These are phyloP conservation scores for Wickerhamiella galacta DNA, from an alignment of 805 yeast species.

Conservation along the genomic window DNA sequence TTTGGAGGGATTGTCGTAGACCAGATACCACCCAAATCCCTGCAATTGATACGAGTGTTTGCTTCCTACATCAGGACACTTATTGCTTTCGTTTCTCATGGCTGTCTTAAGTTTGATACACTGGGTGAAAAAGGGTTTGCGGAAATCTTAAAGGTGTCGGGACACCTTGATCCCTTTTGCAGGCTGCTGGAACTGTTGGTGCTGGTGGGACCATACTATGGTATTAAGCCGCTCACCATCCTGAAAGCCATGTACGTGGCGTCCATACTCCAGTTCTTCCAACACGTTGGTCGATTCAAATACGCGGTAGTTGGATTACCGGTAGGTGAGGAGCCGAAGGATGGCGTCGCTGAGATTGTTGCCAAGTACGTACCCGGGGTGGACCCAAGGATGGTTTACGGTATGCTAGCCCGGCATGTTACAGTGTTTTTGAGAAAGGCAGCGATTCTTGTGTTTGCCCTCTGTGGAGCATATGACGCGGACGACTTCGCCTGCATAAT, in stretches of 20 bases:
- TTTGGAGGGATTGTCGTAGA: constrained; percentile 31
- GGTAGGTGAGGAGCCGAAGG: background rate
- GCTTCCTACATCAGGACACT: constrained; percentile 11
- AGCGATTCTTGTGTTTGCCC: constrained; percentile 10
- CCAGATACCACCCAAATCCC: constrained; percentile 22
- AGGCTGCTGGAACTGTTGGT: background rate
- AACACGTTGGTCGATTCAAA: background rate
- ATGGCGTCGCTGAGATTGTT: background rate
- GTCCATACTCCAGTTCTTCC: background rate
- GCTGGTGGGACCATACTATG: background rate
- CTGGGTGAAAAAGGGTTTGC: no score
- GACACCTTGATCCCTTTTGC: constrained; percentile 4
- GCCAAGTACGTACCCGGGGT: background rate
- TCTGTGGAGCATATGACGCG: constrained; percentile 14
- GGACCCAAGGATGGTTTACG: constrained; percentile 7
- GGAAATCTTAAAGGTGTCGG: no score
- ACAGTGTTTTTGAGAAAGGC: constrained; percentile 11
- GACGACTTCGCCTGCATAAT: constrained; percentile 13
- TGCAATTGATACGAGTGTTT: constrained; percentile 12
- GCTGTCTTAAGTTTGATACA: no score
- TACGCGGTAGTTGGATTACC: background rate
- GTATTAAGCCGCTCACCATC: constrained; percentile 1
- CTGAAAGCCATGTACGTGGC: background rate
- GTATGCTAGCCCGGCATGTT: constrained; percentile 8
- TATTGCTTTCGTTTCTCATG: constrained; percentile 6